phyloP scores from a whole-genome alignment of 192 early-diverging fungal species.

The Coemansia sp. region DNA sequence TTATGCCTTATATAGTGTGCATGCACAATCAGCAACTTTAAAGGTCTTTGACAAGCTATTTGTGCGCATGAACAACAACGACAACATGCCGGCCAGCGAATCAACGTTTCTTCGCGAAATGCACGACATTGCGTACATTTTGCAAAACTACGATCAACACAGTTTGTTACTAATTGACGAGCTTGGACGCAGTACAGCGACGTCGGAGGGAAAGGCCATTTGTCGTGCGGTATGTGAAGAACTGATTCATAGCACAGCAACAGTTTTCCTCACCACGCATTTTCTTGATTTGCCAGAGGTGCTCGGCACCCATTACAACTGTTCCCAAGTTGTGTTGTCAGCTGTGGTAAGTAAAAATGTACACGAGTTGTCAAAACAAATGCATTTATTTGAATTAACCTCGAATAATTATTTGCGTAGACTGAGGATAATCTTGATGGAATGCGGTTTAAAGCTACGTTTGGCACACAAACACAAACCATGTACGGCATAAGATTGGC shows the following conservation, averaged over 20 bases:
- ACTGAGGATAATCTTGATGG: background rate
- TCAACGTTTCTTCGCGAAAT: constrained; percentile 89
- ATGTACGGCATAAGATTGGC: constrained; percentile 49
- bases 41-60: constrained; percentile 72
- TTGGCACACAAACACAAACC: constrained; percentile 23
- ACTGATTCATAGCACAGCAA: constrained; percentile 58
- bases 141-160: constrained; percentile 66
- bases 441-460: constrained; percentile 21
- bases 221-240: constrained; percentile 74
- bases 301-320: constrained; percentile 59
- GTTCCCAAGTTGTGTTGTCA: constrained; percentile 28
- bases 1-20: constrained; percentile 57
- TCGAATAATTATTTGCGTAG: background rate
- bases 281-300: constrained; percentile 65
- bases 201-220: constrained; percentile 67
- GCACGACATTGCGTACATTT: constrained; percentile 79
- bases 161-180: constrained; percentile 89
- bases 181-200: constrained; percentile 66
- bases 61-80: constrained; percentile 74
- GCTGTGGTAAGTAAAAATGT: constrained; percentile 12
- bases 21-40: constrained; percentile 76
- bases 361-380: background rate
- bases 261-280: constrained; percentile 77
- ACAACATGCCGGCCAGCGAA: constrained; percentile 58
- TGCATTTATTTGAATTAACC: background rate